Evolutionary conservation across 306 rosid genomes (phyloP).

Genomic region (Trifolium repens): DNA sequence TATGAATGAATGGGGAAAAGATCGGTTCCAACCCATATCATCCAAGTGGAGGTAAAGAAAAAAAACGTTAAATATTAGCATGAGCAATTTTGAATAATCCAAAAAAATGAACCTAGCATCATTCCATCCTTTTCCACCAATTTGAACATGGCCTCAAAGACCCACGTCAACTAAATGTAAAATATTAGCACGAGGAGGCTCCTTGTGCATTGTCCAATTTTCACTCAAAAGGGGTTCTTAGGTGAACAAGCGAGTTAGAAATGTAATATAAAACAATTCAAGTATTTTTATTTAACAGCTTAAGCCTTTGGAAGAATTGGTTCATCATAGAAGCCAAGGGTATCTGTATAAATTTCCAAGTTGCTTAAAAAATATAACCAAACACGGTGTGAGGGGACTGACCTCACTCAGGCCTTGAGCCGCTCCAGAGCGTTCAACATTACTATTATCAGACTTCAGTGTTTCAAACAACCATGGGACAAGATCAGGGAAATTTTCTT

Average conservation of each 20-base stretch:
- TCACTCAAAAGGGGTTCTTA: background rate
- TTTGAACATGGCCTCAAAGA: background rate
- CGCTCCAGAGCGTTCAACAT: slow-evolving; percentile 99
- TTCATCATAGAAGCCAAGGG: slow-evolving; percentile 7
- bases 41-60: background rate
- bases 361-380: slow-evolving; percentile 3
- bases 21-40: background rate
- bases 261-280: background rate
- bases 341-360: slow-evolving; percentile 17
- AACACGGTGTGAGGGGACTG: slow-evolving; percentile 29
- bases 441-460: slow-evolving; percentile 92
- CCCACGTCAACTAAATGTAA: background rate
- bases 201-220: background rate
- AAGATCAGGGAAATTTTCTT: slow-evolving; percentile 96
- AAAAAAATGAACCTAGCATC: slow-evolving; percentile 1
- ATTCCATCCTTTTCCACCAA: background rate
- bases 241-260: background rate
- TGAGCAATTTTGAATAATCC: background rate
- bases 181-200: background rate
- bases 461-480: slow-evolving; percentile 97
- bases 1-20: background rate
- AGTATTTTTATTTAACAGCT: background rate
- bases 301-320: background rate
- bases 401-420: slow-evolving; percentile 99
- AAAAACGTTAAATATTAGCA: background rate